phyloP scores from a whole-genome alignment of 495 filamentous ascomycete species.

The Cercophora newfieldiana region DNA sequence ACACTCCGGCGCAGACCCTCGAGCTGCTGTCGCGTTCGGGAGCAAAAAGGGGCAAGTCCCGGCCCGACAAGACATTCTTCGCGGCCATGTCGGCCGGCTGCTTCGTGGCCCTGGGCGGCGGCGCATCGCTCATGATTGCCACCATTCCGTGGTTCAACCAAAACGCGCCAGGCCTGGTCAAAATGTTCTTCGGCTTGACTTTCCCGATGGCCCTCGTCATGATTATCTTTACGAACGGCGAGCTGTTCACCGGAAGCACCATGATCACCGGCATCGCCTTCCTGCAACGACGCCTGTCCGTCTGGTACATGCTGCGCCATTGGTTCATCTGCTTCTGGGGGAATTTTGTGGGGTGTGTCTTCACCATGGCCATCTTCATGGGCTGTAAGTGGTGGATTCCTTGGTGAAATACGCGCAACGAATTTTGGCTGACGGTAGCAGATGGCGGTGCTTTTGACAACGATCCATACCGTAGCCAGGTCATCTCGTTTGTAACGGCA shows the following conservation, averaged over 20 bases:
- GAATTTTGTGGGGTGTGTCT: slow-evolving; percentile 60
- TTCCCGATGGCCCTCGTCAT: slow-evolving; percentile 61
- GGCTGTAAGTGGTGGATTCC: slow-evolving; percentile 46
- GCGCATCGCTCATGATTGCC: slow-evolving; percentile 52
- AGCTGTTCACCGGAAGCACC: slow-evolving; percentile 60
- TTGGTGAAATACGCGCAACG: neutral
- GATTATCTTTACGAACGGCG: slow-evolving; percentile 60
- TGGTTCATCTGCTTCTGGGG: slow-evolving; percentile 61
- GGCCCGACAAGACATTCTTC: slow-evolving; percentile 55
- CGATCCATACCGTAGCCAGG: slow-evolving; percentile 51
- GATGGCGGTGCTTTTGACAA: slow-evolving; percentile 58
- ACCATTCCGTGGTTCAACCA: slow-evolving; percentile 60
- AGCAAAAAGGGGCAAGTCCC: slow-evolving; percentile 52
- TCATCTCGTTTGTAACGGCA: slow-evolving; percentile 52
- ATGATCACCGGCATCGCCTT: slow-evolving; percentile 57
- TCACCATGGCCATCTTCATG: slow-evolving; percentile 59
- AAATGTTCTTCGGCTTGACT: slow-evolving; percentile 54
- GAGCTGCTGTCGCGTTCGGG: slow-evolving; percentile 49
- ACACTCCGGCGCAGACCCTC: slow-evolving; percentile 48
- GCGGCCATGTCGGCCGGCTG: slow-evolving; percentile 55
- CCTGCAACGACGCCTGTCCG: slow-evolving; percentile 52
- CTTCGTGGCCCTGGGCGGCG: slow-evolving; percentile 55
- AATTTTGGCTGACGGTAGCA: slow-evolving; percentile 19
- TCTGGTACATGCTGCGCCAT: slow-evolving; percentile 52
- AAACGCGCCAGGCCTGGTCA: slow-evolving; percentile 61